Evolutionary conservation across 345 rosid species (phyloP).

Genomic region (Hibiscus syriacus): DNA sequence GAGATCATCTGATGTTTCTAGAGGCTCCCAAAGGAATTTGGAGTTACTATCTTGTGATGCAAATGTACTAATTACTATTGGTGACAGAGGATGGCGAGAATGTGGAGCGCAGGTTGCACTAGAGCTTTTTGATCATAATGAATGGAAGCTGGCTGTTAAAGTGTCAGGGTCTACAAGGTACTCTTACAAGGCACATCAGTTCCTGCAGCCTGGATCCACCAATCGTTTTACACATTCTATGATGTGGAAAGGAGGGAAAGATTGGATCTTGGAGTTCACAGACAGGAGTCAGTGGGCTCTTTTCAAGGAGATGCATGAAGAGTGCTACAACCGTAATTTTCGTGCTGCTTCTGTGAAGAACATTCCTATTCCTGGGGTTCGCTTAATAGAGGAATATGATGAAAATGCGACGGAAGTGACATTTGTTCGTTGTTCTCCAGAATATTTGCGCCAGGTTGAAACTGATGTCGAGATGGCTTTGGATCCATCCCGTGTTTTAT

Average conservation of each 20-base stretch:
- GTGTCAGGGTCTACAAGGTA: too few relatives aligned
- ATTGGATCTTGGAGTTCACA: too few relatives aligned
- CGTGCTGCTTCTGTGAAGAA: slow-evolving; percentile 80
- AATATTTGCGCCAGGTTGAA: slow-evolving; percentile 70
- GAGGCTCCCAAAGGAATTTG: too few relatives aligned
- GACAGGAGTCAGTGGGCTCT: too few relatives aligned
- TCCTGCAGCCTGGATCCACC: too few relatives aligned
- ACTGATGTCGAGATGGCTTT: slow-evolving; percentile 93
- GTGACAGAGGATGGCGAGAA: slow-evolving; percentile 94
- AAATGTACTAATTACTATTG: slow-evolving; percentile 58
- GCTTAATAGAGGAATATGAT: slow-evolving; percentile 56
- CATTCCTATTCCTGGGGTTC: slow-evolving; percentile 96
- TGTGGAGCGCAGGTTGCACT: slow-evolving; percentile 68
- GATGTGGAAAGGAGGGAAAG: too few relatives aligned
- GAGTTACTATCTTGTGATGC: slow-evolving; percentile 66
- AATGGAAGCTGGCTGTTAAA: slow-evolving; percentile 90
- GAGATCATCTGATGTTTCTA: too few relatives aligned
- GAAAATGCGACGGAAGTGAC: slow-evolving; percentile 39
- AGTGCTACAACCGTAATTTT: slow-evolving; percentile 72
- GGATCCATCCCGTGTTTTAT: slow-evolving; percentile 61
- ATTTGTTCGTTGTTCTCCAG: slow-evolving; percentile 42
- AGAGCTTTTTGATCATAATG: too few relatives aligned
- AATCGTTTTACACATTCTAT: too few relatives aligned
- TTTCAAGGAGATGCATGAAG: slow-evolving; percentile 98
- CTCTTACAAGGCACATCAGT: too few relatives aligned